These are phyloP conservation scores for Hemileccinum impolitum DNA, from an alignment of 768 basidiomycete species.

Conservation along the genomic window DNA sequence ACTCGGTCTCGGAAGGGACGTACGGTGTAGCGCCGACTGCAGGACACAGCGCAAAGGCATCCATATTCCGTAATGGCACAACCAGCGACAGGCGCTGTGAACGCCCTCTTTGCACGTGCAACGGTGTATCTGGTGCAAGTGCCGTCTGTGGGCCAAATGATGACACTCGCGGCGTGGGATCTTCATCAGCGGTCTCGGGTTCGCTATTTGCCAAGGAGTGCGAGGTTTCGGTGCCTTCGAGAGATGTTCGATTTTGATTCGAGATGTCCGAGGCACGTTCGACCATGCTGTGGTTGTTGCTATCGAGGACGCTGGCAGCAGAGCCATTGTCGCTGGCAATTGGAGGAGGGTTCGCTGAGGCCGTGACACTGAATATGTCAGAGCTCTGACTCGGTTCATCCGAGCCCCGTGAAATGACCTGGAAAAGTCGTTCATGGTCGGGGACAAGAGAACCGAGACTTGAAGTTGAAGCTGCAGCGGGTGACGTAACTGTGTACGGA, in stretches of 20 bases:
- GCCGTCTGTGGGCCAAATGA: conserved; percentile 12
- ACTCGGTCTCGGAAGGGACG: conserved; percentile 21
- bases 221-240: conserved; percentile 4
- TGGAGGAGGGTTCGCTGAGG: background rate
- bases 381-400: conserved; percentile 1
- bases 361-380: background rate
- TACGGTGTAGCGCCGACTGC: conserved; percentile 21
- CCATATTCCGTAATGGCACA: conserved; percentile 8
- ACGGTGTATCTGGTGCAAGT: background rate
- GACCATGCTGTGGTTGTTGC: background rate
- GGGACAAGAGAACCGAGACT: conserved; percentile 31
- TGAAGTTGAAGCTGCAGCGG: conserved; percentile 24
- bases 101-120: conserved; percentile 5
- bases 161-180: conserved; percentile 25
- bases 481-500: conserved; percentile 16
- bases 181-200: conserved; percentile 12
- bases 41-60: conserved; percentile 10
- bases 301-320: conserved; percentile 1
- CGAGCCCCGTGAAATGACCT: conserved; percentile 9
- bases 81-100: conserved; percentile 12
- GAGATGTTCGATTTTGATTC: conserved; percentile 1
- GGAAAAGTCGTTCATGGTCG: conserved; percentile 23
- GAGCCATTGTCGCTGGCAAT: background rate
- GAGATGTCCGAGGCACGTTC: conserved; percentile 1
- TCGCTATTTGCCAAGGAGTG: conserved; percentile 6